Evolutionary conservation across 306 rosid species (phyloP), one percentile per base, ranked within the genome.

Genomic region (Comarum palustre): DNA sequence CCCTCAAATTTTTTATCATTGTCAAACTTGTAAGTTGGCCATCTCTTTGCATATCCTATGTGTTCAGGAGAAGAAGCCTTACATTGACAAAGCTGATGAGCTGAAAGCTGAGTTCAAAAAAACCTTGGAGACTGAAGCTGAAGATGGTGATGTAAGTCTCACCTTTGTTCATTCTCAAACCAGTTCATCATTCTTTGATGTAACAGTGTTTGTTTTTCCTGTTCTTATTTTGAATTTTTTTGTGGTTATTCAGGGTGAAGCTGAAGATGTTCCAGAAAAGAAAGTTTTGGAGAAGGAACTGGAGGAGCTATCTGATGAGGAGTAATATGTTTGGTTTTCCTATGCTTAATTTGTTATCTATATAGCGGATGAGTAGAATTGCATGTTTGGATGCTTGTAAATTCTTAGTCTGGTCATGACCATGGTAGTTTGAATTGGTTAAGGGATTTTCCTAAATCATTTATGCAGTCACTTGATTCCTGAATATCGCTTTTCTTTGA

Each of bases 31-130:
- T 77, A 22, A 34, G 65, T 25, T 3, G 13, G 8, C 60, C 25
- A 5, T 60, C 8, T 10, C 59, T 9, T 19, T 20, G 8, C 20
- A n/a, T n/a, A 2, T 70, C 11, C 4, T 24, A 73, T 71, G 38
- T 29, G 32, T 38, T 57, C 74, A 92, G 91, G 97, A 94, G 82
- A 94, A 91, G 83, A 91, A 91, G 75, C 85, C 83, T 47, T 94
- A 90, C 70, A 46, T 79, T 42, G 96, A 88, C 71, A 94, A 81
- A 69, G 89, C 85, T 77, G 87, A 80, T 19, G 96, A 91, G 73
- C 85, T 90, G n/a, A 94, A 91, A 82, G 89, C 78, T 13, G 96
- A 83, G 69, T 88, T 88, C 32, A 77, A 80, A 32, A 87, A 83
- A 78, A 88, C 88, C 13, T 47, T 86, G 82, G 87, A 52, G 64